Evolutionary conservation across 352 stramenopile genomes (phyloP).

Genomic region (Phytophthora uliginosa): DNA sequence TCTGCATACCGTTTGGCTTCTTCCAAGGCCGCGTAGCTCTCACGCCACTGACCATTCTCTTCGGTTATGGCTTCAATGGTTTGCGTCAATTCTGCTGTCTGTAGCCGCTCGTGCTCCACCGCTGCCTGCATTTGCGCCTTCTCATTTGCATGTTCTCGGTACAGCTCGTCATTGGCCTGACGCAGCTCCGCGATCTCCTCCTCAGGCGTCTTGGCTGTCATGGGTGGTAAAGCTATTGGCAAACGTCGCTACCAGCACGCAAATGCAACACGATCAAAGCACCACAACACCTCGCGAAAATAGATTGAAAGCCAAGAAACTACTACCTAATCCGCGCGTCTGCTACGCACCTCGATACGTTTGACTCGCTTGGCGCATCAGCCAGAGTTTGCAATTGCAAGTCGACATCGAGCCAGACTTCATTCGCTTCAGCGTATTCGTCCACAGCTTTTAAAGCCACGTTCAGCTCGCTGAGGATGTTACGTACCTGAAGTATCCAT

Average conservation of each 20-base stretch:
- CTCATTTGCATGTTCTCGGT: slow-evolving; percentile 75
- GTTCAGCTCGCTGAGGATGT: slow-evolving; percentile 47
- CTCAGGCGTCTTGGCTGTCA: slow-evolving; percentile 45
- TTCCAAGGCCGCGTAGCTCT: slow-evolving; percentile 71
- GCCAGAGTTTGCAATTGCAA: slow-evolving; percentile 27
- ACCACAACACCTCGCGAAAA: slow-evolving; percentile 18
- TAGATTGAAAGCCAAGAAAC: slow-evolving; percentile 28
- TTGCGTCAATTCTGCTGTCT: slow-evolving; percentile 51
- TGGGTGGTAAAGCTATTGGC: slow-evolving; percentile 8
- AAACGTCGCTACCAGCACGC: slow-evolving; percentile 4
- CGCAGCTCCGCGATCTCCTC: slow-evolving; percentile 66
- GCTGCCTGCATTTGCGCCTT: slow-evolving; percentile 84
- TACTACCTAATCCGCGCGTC: slow-evolving; percentile 1
- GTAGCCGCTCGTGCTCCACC: slow-evolving; percentile 73
- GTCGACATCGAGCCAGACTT: slow-evolving; percentile 37
- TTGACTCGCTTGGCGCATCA: background rate
- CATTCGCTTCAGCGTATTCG: slow-evolving; percentile 12
- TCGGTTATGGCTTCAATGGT: slow-evolving; percentile 56
- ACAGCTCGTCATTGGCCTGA: slow-evolving; percentile 67
- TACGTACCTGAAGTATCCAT: slow-evolving; percentile 28
- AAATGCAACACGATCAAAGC: slow-evolving; percentile 6
- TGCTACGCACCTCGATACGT: background rate
- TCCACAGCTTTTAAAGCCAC: slow-evolving; percentile 27
- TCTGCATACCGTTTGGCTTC: slow-evolving; percentile 55
- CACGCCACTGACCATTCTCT: slow-evolving; percentile 69